A percentile compares a stretch with the other conserved stretches of the same genome.
phyloP scores from a whole-genome alignment of 2,329 filamentous ascomycete species.

The Sporothrix brasiliensis region DNA sequence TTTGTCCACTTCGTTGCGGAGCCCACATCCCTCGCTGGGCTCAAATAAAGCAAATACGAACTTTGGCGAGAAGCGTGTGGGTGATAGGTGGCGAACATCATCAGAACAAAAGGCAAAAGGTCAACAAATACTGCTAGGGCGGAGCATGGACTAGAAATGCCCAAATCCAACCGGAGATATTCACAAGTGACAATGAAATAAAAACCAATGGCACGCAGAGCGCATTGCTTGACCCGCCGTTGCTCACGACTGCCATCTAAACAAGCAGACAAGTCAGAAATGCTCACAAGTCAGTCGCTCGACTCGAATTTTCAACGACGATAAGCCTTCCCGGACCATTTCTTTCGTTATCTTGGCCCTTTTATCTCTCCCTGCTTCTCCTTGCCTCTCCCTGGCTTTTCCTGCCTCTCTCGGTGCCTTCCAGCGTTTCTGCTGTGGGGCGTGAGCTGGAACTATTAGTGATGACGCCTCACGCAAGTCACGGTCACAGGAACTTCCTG shows the following conservation, averaged over 20 bases:
- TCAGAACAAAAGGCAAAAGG: conserved; percentile 8
- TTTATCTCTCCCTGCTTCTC: too few relatives aligned
- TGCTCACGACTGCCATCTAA: not conserved
- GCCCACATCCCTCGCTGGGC: not conserved
- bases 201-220: not conserved
- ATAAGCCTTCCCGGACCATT: not conserved
- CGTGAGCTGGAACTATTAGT: not conserved
- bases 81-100: not conserved
- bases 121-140: not conserved
- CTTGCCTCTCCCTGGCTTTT: not conserved
- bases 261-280: not conserved
- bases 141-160: not conserved
- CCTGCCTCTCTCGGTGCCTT: not conserved
- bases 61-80: not conserved
- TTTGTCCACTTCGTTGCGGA: not conserved
- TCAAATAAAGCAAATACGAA: not conserved
- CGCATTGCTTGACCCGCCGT: not conserved
- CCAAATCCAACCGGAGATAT: not conserved
- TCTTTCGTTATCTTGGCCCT: not conserved
- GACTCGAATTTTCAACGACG: not conserved
- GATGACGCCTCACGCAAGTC: not conserved
- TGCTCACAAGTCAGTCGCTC: not conserved
- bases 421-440: conserved; percentile 8
- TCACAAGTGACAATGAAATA: not conserved
- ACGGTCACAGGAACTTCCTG: not conserved